Evolutionary conservation across 441 rosid genomes (phyloP).

Genomic region (Mallotus japonicus): DNA sequence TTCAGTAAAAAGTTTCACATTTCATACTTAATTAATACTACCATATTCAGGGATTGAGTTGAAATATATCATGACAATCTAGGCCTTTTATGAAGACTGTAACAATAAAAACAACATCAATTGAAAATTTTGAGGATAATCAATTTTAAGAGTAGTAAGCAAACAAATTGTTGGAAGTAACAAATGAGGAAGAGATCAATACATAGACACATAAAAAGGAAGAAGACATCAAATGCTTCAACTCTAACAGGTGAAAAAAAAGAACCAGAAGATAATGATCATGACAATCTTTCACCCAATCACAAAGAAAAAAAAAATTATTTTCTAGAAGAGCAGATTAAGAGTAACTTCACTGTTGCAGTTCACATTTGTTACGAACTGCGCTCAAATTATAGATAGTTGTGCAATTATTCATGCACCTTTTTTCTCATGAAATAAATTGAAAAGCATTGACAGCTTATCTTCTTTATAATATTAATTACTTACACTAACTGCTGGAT

Average conservation of each 20-base stretch:
- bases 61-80: background rate
- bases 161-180: background rate
- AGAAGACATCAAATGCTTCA: background rate
- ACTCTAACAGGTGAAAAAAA: background rate
- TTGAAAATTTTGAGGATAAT: background rate
- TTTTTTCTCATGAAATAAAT: background rate
- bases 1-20: background rate
- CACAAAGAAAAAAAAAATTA: too few relatives aligned
- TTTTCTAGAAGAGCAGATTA: background rate
- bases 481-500: too few relatives aligned
- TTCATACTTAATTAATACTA: background rate
- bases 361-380: background rate
- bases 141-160: background rate
- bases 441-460: background rate
- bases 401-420: background rate
- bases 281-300: background rate
- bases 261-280: background rate
- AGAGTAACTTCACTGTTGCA: background rate
- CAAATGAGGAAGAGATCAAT: background rate
- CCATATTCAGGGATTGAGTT: background rate
- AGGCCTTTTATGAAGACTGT: background rate
- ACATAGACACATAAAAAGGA: background rate
- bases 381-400: background rate
- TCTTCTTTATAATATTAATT: background rate
- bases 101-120: background rate